phyloP scores from a whole-genome alignment of 768 basidiomycete species.

The Leccinellum luteum region DNA sequence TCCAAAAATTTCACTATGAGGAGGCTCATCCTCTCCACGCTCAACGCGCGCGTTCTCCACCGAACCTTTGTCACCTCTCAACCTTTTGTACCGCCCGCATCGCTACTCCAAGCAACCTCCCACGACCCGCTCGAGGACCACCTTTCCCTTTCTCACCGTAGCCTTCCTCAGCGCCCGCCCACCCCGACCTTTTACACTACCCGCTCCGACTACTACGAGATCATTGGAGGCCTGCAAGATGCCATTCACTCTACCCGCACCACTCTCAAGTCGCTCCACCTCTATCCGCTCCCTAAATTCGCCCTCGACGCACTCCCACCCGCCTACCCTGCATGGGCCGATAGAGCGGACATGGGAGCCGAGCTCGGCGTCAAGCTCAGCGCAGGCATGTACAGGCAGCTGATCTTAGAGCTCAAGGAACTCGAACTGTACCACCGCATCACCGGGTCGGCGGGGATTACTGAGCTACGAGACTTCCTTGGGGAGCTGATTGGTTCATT shows the following conservation, averaged over 20 bases:
- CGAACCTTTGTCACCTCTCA: conserved; percentile 13
- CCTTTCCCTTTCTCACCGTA: conserved; percentile 3
- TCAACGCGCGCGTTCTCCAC: conserved; percentile 8
- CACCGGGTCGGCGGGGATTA: conserved; percentile 17
- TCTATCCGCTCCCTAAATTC: conserved; percentile 77
- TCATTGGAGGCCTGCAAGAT: conserved; percentile 60
- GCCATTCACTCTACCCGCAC: conserved; percentile 57
- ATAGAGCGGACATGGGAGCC: conserved; percentile 52
- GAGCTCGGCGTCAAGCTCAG: conserved; percentile 61
- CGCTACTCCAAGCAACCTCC: conserved; percentile 9
- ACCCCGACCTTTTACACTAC: conserved; percentile 87
- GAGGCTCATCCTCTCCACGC: conserved; percentile 3
- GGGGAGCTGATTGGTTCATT: conserved; percentile 60
- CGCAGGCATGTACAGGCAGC: conserved; percentile 65
- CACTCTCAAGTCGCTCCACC: conserved; percentile 59
- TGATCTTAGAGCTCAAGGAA: conserved; percentile 61
- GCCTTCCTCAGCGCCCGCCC: conserved; percentile 39
- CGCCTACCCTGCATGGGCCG: conserved; percentile 67
- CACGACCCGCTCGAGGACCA: conserved; percentile 5
- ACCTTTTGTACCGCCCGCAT: conserved; percentile 28
- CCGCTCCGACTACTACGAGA: conserved; percentile 71
- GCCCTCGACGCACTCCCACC: conserved; percentile 57
- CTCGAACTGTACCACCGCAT: conserved; percentile 55
- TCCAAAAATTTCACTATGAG: conserved; percentile 5
- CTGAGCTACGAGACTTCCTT: conserved; percentile 58